Evolutionary conservation across 2,329 filamentous ascomycete genomes (phyloP), one percentile per base, ranked within the genome.

Genomic region (Aureobasidium leucospermi): DNA sequence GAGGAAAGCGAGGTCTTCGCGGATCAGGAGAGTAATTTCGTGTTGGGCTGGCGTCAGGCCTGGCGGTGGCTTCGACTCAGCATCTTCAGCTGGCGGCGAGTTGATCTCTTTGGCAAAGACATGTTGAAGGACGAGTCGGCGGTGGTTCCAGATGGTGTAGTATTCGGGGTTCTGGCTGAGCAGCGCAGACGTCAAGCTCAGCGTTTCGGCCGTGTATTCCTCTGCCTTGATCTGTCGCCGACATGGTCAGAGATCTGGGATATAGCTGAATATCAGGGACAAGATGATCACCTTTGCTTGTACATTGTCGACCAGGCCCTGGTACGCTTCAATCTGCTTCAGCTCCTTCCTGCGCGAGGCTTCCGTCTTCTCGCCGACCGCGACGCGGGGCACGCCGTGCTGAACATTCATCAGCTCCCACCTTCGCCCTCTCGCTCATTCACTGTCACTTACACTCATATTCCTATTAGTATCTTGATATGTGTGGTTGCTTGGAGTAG

Each of bases 111-210:
- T 63, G 70, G 82, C 62, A 71, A 89, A 78, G 53, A 85, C 79
- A 66, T 85, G 78, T 70, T 85, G 80, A 69, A 91, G 76, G 65
- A 85, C 83, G 64, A 85, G 80, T 67, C 94, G 87, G 70, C 94
- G 87, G 76, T 87, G 83, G 79, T 95, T 95, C 90, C 90, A 95
- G 81, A 90, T 82, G 60, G 90, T 93, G 76, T 94, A 94, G 78
- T 92, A 92, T 74, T 95, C 90, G 29, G 90, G 90, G 72, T 95
- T 95, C 67, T 86, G 81, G 48, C 81, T 81, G 57, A 92, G 79
- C 47, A 92, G 81, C 66, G 84, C 85, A 13, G 86, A 85, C 29
- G 86, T 87, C 57, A 88, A 79, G 63, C 80, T 74, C 65, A 91
- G 81, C 28, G 84, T 80, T 53, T 84, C 78, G 49, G 74, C 63